These are phyloP conservation scores for Raffaelea ambrosiae DNA, from an alignment of 2,329 filamentous ascomycete species.

Conservation along the genomic window DNA sequence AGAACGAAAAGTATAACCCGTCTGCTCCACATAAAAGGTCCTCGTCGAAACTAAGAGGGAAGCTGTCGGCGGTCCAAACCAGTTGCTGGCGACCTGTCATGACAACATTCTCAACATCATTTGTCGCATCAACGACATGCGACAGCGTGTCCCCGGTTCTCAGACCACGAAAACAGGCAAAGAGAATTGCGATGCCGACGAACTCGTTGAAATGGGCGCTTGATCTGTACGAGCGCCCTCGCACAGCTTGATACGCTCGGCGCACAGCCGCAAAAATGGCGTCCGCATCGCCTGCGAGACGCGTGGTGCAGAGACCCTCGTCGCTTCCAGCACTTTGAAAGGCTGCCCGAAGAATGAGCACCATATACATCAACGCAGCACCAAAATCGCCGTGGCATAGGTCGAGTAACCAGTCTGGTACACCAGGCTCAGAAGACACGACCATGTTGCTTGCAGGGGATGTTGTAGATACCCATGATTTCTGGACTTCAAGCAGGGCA, in stretches of 20 bases:
- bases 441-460: neutral
- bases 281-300: too few species aligned
- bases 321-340: neutral
- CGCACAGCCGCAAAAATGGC: constrained; percentile 7
- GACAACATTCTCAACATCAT: constrained; percentile 16
- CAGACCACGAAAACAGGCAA: constrained; percentile 11
- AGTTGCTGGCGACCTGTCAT: constrained; percentile 14
- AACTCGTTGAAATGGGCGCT: constrained; percentile 16
- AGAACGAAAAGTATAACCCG: too few species aligned
- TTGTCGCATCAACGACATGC: constrained; percentile 11
- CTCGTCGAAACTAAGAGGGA: neutral
- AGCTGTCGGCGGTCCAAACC: constrained; percentile 10
- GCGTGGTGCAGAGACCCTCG: too few species aligned
- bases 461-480: constrained; percentile 7
- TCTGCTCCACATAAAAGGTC: neutral
- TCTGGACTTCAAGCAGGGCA: constrained; percentile 15
- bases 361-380: constrained; percentile 14
- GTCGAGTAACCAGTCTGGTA: constrained; percentile 14
- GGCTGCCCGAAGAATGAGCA: constrained; percentile 10
- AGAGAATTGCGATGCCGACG: constrained; percentile 12
- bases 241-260: constrained; percentile 10
- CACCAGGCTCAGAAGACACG: too few species aligned
- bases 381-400: constrained; percentile 18
- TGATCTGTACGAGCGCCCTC: constrained; percentile 14
- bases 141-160: constrained; percentile 8